phyloP scores from a whole-genome alignment of 176 grass and related monocot genomes.

The Zizania latifolia region DNA sequence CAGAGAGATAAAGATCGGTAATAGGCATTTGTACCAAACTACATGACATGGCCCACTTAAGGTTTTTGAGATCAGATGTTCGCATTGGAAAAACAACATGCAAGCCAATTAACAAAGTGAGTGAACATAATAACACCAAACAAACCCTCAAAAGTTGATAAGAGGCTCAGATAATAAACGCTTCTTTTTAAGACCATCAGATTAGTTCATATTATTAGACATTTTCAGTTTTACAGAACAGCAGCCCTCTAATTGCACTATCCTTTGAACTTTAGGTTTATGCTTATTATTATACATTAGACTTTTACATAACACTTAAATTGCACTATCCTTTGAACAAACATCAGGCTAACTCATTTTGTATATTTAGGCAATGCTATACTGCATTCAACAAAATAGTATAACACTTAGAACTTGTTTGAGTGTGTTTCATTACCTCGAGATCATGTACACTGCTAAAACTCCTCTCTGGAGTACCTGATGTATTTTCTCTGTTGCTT shows the following conservation, averaged over 20 bases:
- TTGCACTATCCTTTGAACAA: not conserved
- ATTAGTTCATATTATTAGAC: not conserved
- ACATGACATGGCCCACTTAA: slow-evolving; percentile 1
- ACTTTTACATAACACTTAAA: not conserved
- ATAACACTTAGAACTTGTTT: not conserved
- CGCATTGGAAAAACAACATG: not conserved
- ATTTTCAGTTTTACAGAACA: not conserved
- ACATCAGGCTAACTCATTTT: not conserved
- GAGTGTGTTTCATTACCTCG: slow-evolving; percentile 49
- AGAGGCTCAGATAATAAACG: slow-evolving; percentile 5
- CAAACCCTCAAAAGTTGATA: not conserved
- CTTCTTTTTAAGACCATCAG: not conserved
- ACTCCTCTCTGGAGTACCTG: slow-evolving; percentile 49
- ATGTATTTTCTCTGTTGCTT: slow-evolving; percentile 41
- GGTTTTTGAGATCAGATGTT: slow-evolving; percentile 4
- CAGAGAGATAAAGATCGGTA: not conserved
- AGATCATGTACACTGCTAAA: slow-evolving; percentile 36
- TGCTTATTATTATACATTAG: not conserved
- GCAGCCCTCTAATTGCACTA: not conserved
- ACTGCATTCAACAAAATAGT: not conserved
- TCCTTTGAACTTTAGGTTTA: not conserved
- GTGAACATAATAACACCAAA: slow-evolving; percentile 4
- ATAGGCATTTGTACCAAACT: not conserved
- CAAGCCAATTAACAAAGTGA: not conserved
- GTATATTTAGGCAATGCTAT: not conserved